Conservation (phyloP, 176 grass and related monocot genomes). For the Oryza glumipatula region DNA sequence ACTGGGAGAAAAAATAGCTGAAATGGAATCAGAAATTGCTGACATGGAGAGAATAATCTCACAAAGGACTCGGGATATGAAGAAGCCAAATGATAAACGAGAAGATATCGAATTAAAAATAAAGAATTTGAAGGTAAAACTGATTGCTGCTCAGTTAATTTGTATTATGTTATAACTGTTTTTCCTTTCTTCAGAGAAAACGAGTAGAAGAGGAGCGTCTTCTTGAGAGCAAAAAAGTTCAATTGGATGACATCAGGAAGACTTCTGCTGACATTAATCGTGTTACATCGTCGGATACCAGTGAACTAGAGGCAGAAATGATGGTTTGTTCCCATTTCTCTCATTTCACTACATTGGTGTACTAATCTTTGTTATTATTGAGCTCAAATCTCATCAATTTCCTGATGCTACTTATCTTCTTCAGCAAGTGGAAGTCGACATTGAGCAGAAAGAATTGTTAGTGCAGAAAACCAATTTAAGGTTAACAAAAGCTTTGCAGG, state of each 20-base stretch:
- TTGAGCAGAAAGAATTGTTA: slow-evolving; percentile 56
- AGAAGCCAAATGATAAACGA: slow-evolving; percentile 30
- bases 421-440: slow-evolving; percentile 62
- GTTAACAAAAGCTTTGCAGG: slow-evolving; percentile 41
- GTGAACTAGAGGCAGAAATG: slow-evolving; percentile 78
- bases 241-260: slow-evolving; percentile 62
- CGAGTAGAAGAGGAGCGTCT: slow-evolving; percentile 46
- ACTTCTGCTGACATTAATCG: slow-evolving; percentile 56
- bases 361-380: slow-evolving; percentile 22
- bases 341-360: slow-evolving; percentile 18
- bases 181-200: slow-evolving; percentile 57
- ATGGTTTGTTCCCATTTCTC: slow-evolving; percentile 51
- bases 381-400: slow-evolving; percentile 20
- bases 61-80: slow-evolving; percentile 43
- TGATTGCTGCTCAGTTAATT: neutral
- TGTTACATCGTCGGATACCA: slow-evolving; percentile 49
- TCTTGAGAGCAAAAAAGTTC: slow-evolving; percentile 55
- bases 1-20: slow-evolving; percentile 63
- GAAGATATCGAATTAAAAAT: slow-evolving; percentile 38
- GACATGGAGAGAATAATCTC: slow-evolving; percentile 47
- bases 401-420: slow-evolving; percentile 34
- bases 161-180: slow-evolving; percentile 18
- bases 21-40: slow-evolving; percentile 52
- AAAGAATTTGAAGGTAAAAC: slow-evolving; percentile 68
- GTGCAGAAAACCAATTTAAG: slow-evolving; percentile 65